Conservation (phyloP, 257 asterid genomes). For the Solanum ossicruentum region DNA sequence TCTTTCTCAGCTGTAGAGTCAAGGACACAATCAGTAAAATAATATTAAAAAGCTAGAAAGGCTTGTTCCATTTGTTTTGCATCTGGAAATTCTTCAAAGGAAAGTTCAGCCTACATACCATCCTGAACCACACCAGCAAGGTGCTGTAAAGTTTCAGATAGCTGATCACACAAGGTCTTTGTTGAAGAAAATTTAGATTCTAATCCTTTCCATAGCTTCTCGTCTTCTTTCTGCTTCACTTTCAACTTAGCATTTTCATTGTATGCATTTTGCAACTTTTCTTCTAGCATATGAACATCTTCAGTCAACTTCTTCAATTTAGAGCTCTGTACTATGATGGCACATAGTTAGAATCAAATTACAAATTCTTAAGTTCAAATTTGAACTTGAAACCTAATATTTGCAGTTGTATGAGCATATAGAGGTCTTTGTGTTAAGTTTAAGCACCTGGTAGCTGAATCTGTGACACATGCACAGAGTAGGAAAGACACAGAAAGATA, state of each 20-base stretch:
- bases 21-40: conserved; percentile 11
- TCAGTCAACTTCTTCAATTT: conserved; percentile 75
- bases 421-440: neutral
- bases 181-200: conserved; percentile 79
- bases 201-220: conserved; percentile 89
- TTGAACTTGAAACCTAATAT: neutral
- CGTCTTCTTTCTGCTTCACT: conserved; percentile 89
- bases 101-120: conserved; percentile 28
- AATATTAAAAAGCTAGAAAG: neutral
- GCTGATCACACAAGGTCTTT: conserved; percentile 68
- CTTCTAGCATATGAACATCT: conserved; percentile 58
- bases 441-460: neutral
- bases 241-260: conserved; percentile 80
- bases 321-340: conserved; percentile 41
- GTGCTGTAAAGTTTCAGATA: conserved; percentile 64
- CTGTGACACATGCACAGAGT: neutral
- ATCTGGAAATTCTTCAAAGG: neutral
- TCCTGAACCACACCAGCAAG: conserved; percentile 67
- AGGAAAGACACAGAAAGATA: neutral
- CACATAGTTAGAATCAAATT: neutral
- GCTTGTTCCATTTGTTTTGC: neutral
- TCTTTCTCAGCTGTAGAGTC: conserved; percentile 71
- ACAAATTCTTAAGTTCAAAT: neutral
- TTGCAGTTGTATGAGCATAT: neutral
- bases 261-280: conserved; percentile 70